Conservation (phyloP, 805 yeast genomes). For the Candida saitoana region DNA sequence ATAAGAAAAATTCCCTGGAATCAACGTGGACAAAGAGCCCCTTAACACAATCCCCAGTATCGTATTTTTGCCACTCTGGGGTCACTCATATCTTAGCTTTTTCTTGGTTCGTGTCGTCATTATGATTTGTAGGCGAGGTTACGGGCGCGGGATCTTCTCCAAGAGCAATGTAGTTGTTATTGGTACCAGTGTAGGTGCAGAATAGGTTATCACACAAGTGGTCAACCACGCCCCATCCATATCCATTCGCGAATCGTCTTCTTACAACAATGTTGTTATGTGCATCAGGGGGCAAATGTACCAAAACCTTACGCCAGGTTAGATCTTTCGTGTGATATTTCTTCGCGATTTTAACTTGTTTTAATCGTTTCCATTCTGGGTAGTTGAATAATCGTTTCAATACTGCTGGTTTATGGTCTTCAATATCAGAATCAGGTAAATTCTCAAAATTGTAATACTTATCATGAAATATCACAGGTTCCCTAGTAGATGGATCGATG, state of each 20-base stretch:
- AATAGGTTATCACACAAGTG: conserved; percentile 32
- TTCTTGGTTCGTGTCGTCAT: neutral
- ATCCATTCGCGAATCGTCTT: conserved; percentile 41
- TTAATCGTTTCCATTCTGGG: conserved; percentile 32
- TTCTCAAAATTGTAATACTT: conserved; percentile 32
- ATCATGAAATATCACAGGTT: conserved; percentile 40
- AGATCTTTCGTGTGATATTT: conserved; percentile 35
- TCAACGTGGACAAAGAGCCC: neutral
- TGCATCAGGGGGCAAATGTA: conserved; percentile 43
- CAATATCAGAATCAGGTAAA: conserved; percentile 17
- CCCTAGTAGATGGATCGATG: conserved; percentile 30
- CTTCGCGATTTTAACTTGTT: conserved; percentile 39
- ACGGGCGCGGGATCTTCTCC: no score
- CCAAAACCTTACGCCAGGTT: conserved; percentile 44
- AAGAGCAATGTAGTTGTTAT: neutral
- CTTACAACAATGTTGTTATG: conserved; percentile 44
- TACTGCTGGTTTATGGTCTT: conserved; percentile 10
- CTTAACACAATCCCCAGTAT: no score
- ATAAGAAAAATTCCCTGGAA: neutral
- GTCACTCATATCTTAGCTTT: neutral
- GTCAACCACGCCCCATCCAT: conserved; percentile 46
- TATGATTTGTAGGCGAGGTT: neutral
- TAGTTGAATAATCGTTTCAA: conserved; percentile 20
- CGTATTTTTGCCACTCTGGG: no score
- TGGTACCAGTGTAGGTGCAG: neutral